These are phyloP conservation scores for Fusarium robinianum DNA, from an alignment of 2,329 filamentous ascomycete species.

Conservation along the genomic window DNA sequence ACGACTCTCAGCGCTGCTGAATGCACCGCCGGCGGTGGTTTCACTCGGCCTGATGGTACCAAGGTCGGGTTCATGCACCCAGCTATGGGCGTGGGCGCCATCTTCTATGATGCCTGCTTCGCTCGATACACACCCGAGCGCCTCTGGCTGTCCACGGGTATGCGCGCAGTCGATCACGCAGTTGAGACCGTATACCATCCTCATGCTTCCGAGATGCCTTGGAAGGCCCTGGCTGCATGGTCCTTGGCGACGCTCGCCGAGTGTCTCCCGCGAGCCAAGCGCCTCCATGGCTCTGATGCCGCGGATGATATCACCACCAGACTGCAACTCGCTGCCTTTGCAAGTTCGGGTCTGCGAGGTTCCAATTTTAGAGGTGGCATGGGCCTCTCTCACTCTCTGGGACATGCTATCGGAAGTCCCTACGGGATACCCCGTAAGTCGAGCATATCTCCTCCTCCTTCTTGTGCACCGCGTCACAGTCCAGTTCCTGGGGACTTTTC, in stretches of 20 bases:
- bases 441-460: background rate
- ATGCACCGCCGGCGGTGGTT: conserved; percentile 33
- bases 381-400: conserved; percentile 18
- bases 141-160: conserved; percentile 28
- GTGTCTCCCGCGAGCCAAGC: conserved; percentile 8
- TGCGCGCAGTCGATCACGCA: conserved; percentile 30
- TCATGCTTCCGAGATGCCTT: conserved; percentile 26
- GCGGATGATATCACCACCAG: conserved; percentile 20
- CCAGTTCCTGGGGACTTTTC: background rate
- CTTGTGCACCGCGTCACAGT: conserved; percentile 1
- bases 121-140: conserved; percentile 22
- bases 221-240: conserved; percentile 29
- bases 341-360: conserved; percentile 29
- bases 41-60: conserved; percentile 28
- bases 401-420: conserved; percentile 22
- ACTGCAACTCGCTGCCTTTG: conserved; percentile 30
- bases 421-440: conserved; percentile 29
- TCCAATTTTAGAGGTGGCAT: conserved; percentile 23
- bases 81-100: conserved; percentile 22
- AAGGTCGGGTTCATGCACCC: conserved; percentile 33
- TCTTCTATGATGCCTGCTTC: conserved; percentile 25
- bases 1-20: conserved; percentile 30
- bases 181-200: conserved; percentile 32
- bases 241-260: conserved; percentile 12
- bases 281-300: conserved; percentile 14